Base-by-base conservation (phyloP, 2,329 filamentous ascomycete genomes). In the Trichoderma atrobrunneum region DNA sequence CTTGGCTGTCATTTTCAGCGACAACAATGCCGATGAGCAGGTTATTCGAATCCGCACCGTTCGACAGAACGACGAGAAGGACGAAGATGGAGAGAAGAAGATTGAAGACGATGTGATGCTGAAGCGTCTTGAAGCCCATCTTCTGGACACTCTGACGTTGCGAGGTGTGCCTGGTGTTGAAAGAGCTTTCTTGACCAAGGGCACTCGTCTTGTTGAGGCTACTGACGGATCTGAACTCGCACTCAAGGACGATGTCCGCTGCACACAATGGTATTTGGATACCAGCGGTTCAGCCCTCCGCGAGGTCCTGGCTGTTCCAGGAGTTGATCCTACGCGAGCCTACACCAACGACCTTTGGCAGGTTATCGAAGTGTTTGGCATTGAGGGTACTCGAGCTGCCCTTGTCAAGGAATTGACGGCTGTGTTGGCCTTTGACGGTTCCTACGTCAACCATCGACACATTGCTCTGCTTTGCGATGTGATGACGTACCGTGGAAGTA, bases 371-470 rank as follows among this genome's bases (percentile, higher is more conserved):
- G 94, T 97, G 11, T 96, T 99, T 74, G 96, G 96, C 80, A 99
- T 99, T 75, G 96, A 99, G 81, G 97, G 94, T 75, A 94, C 94
- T 73, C 92, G 96, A 78, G 90, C 92, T 62, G 93, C 95, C 69
- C 87, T 99, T 72, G 90, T 97, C 76, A 91, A 92, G 74, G 97
- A 99, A 81, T 84, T 99, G 86, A 94, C 92, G 34, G 91, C 94
- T 78, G 96, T 99, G 80, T 84, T 99, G 85, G 95, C 96, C 30
- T 99, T 99, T 80, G 96, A 98, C 80, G 97, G 97, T 88, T 98
- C 96, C 16, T 99, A 99, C 81, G 96, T 99, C 88, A 99, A 99
- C 82, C 94, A 98, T 84, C 94, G 96, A 78, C 96, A 99, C 85
- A 90, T 99, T 85, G 93, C 95, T 62, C 89, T 99, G 43, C 87